Percentiles rank a stretch among this genome's conserved stretches.
phyloP scores from a whole-genome alignment of 2,329 filamentous ascomycete genomes.

The Arthrobotrys conoides region DNA sequence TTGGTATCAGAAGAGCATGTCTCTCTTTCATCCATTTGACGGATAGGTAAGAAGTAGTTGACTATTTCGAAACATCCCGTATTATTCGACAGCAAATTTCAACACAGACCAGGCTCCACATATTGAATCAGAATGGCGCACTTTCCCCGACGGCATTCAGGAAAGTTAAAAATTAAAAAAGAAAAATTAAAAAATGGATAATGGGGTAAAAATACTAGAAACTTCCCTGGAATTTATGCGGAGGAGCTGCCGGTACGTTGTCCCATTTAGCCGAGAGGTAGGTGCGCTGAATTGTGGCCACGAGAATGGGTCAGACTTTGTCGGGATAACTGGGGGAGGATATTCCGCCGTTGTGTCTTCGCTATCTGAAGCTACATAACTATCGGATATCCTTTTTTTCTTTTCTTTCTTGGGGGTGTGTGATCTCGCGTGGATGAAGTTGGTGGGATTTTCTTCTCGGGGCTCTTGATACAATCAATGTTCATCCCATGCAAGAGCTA shows the following conservation, averaged over 20 bases:
- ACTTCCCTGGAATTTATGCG: conserved; percentile 20
- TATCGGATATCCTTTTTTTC: too few relatives aligned
- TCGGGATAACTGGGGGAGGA: conserved; percentile 46
- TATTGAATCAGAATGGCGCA: conserved; percentile 56
- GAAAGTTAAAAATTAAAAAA: background rate
- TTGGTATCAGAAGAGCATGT: conserved; percentile 4
- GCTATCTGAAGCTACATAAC: conserved; percentile 31
- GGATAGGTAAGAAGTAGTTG: too few relatives aligned
- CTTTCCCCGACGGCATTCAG: background rate
- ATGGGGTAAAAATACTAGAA: conserved; percentile 24
- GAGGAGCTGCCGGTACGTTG: conserved; percentile 55
- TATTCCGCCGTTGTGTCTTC: background rate
- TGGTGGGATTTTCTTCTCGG: conserved; percentile 4
- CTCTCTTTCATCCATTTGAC: conserved; percentile 1
- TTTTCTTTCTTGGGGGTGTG: conserved; percentile 21
- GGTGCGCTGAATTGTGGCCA: conserved; percentile 4
- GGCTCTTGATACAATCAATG: conserved; percentile 3
- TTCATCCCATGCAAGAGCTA: conserved; percentile 28
- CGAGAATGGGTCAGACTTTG: conserved; percentile 27
- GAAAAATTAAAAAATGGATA: background rate
- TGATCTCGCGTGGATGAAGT: conserved; percentile 32
- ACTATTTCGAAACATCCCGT: conserved; percentile 28
- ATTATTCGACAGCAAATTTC: conserved; percentile 33
- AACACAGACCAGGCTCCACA: conserved; percentile 20
- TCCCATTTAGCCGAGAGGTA: conserved; percentile 59